Percentiles rank a stretch among this genome's conserved stretches.
These are phyloP conservation scores for Peniophora sp. DNA, from an alignment of 1,284 basidiomycete genomes.

Conservation along the genomic window DNA sequence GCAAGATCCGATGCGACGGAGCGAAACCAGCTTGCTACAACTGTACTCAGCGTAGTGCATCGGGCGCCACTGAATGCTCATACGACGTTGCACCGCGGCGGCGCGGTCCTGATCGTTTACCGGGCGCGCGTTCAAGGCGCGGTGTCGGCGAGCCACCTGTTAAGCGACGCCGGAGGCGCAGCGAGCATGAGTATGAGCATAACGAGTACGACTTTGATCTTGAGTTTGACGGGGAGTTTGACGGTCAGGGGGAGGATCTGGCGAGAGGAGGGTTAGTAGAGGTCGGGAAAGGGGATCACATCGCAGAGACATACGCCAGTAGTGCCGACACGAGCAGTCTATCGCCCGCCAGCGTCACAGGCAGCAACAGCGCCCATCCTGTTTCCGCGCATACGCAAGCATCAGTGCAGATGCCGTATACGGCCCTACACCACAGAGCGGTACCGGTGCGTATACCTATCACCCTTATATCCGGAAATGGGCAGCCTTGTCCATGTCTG, in stretches of 20 bases:
- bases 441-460: too few relatives aligned
- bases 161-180: slow-evolving; percentile 13
- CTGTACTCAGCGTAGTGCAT: slow-evolving; percentile 32
- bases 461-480: too few relatives aligned
- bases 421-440: too few relatives aligned
- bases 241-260: too few relatives aligned
- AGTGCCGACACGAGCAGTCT: too few relatives aligned
- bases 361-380: too few relatives aligned
- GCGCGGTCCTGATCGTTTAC: slow-evolving; percentile 67
- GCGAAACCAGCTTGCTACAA: slow-evolving; percentile 68
- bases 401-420: too few relatives aligned
- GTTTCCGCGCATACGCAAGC: too few relatives aligned
- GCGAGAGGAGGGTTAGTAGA: too few relatives aligned
- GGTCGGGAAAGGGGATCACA: neutral
- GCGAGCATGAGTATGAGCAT: slow-evolving; percentile 7
- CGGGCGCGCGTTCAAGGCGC: slow-evolving; percentile 53
- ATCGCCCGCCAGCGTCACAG: too few relatives aligned
- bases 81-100: slow-evolving; percentile 69
- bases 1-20: slow-evolving; percentile 78
- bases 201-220: neutral
- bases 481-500: too few relatives aligned
- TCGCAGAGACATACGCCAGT: neutral
- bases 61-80: slow-evolving; percentile 32
- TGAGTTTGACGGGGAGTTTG: neutral
- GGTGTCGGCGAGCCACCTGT: slow-evolving; percentile 18